A percentile compares a stretch with the other conserved stretches of the same genome.
Conservation (phyloP, 345 rosid genomes). For the Microcos paniculata region DNA sequence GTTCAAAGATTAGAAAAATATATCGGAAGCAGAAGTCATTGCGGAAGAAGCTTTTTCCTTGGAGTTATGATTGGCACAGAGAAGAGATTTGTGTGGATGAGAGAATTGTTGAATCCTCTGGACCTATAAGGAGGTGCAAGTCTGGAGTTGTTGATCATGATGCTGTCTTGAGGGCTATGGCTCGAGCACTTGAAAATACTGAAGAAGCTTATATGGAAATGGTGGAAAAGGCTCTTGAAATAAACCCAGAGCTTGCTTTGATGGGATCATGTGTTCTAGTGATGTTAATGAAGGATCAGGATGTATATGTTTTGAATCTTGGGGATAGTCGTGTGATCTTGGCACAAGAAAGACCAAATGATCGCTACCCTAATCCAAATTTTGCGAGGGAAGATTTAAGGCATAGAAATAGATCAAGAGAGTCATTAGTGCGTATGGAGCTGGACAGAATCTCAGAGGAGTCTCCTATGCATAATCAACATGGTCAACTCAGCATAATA, state of each 20-base stretch:
- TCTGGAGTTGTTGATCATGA: constrained; percentile 74
- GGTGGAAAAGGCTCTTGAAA: constrained; percentile 85
- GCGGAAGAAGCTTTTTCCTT: constrained; percentile 89
- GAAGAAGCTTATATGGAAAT: constrained; percentile 92
- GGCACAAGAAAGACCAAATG: constrained; percentile 86
- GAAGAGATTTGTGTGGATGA: constrained; percentile 68
- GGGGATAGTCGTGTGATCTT: constrained; percentile 90
- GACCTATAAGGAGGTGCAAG: constrained; percentile 81
- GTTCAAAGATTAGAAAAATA: constrained; percentile 66
- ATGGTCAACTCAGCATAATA: constrained; percentile 60
- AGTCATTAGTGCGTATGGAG: constrained; percentile 86
- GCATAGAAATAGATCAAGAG: constrained; percentile 78
- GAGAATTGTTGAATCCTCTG: constrained; percentile 55
- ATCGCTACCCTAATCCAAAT: constrained; percentile 65
- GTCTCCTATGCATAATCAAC: constrained; percentile 84
- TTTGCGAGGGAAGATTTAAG: constrained; percentile 60
- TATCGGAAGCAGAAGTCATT: constrained; percentile 83
- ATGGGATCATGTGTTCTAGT: constrained; percentile 97
- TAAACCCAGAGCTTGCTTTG: constrained; percentile 85
- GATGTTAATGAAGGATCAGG: constrained; percentile 97
- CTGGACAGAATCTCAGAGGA: constrained; percentile 96
- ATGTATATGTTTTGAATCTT: constrained; percentile 95
- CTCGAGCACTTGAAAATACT: constrained; percentile 62
- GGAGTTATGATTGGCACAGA: constrained; percentile 98
- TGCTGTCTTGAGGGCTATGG: constrained; percentile 87